A percentile compares a stretch with the other conserved stretches of the same genome.
These are phyloP conservation scores for Verbena officinalis DNA, from an alignment of 257 asterid genomes.

Conservation along the genomic window DNA sequence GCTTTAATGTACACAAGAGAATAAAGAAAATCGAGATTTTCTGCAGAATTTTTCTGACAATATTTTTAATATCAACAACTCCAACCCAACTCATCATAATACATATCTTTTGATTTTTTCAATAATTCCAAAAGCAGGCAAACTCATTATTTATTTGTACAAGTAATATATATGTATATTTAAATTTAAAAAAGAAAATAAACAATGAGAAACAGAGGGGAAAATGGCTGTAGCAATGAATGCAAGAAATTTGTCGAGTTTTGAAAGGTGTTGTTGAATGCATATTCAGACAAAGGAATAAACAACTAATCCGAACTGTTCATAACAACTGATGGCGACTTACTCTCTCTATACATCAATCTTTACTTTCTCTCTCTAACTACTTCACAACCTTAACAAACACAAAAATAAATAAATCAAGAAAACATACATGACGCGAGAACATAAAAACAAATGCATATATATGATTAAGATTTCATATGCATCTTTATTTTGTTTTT, in stretches of 20 bases:
- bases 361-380: slow-evolving; percentile 25
- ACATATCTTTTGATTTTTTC: slow-evolving; percentile 29
- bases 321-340: slow-evolving; percentile 51
- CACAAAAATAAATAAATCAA: slow-evolving; percentile 15
- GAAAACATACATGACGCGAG: slow-evolving; percentile 18
- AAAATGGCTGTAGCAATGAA: slow-evolving; percentile 26
- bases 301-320: slow-evolving; percentile 34
- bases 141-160: background rate
- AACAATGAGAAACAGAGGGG: background rate
- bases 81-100: slow-evolving; percentile 32
- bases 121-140: slow-evolving; percentile 20
- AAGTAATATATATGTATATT: background rate
- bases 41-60: slow-evolving; percentile 61
- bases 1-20: slow-evolving; percentile 49
- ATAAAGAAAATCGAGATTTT: slow-evolving; percentile 30
- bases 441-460: slow-evolving; percentile 10
- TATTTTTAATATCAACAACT: slow-evolving; percentile 23
- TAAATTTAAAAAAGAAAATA: background rate
- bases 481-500: background rate
- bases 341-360: slow-evolving; percentile 38
- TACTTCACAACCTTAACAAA: slow-evolving; percentile 29
- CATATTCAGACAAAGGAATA: slow-evolving; percentile 46
- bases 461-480: slow-evolving; percentile 14
- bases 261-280: slow-evolving; percentile 50
- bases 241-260: slow-evolving; percentile 50